phyloP scores from a whole-genome alignment of 306 rosid species.

The Medicago ruthenica region DNA sequence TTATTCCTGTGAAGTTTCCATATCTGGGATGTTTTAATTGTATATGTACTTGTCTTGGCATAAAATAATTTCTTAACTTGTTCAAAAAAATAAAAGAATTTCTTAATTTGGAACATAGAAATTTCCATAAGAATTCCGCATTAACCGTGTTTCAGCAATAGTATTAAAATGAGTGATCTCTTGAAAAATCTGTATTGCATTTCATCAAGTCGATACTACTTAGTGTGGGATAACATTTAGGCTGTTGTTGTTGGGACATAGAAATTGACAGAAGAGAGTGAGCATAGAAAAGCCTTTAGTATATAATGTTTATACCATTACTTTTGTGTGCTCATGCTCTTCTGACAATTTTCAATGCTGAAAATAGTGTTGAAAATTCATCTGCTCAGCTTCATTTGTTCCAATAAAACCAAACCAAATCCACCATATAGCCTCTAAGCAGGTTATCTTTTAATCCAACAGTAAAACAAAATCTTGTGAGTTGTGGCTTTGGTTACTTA shows the following conservation, averaged over 20 bases:
- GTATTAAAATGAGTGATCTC: no score
- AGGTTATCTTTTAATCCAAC: no score
- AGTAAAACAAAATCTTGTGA: no score
- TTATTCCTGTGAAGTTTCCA: constrained; percentile 33
- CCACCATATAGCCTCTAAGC: no score
- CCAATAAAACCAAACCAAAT: neutral
- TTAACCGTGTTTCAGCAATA: no score
- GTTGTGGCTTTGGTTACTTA: no score
- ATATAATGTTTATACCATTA: constrained; percentile 56
- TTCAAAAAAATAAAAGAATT: no score
- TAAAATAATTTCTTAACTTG: neutral
- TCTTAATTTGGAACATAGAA: constrained; percentile 42
- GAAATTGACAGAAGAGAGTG: constrained; percentile 99
- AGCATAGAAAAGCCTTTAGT: constrained; percentile 83
- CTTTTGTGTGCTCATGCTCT: constrained; percentile 90
- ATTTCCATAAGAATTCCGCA: no score
- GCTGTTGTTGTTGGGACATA: constrained; percentile 42
- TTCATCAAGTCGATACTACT: no score
- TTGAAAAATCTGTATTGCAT: no score
- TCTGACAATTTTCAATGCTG: constrained; percentile 70
- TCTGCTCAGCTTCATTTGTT: constrained; percentile 38
- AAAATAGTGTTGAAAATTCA: constrained; percentile 23
- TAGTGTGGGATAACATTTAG: no score
- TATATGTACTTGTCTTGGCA: neutral
- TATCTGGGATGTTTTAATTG: constrained; percentile 25